These are phyloP conservation scores for Hygrophorus russula DNA, from an alignment of 768 basidiomycete species.

Conservation along the genomic window DNA sequence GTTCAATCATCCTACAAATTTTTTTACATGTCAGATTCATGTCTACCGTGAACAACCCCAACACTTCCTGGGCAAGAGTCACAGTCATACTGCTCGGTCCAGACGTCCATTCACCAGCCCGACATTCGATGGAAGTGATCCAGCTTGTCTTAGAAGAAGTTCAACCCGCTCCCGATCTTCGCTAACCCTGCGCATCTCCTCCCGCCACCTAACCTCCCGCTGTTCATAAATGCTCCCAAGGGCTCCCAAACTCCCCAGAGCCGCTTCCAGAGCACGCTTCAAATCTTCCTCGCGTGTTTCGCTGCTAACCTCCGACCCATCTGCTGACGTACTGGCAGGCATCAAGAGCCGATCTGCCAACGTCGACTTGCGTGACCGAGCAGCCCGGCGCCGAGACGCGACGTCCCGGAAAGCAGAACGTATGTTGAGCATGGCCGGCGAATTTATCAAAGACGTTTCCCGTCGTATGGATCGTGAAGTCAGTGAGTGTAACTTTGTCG, in stretches of 20 bases:
- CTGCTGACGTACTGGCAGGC: constrained; percentile 28
- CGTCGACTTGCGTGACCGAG: constrained; percentile 32
- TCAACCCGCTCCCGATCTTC: constrained; percentile 63
- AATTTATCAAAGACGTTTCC: constrained; percentile 31
- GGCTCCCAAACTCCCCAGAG: constrained; percentile 52
- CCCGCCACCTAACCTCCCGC: constrained; percentile 56
- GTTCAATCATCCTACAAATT: background rate
- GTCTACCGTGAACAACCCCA: background rate
- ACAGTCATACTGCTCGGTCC: constrained; percentile 6
- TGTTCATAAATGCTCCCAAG: constrained; percentile 58
- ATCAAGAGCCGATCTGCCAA: constrained; percentile 39
- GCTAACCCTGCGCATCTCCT: constrained; percentile 54
- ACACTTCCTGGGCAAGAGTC: background rate
- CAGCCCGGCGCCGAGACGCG: constrained; percentile 39
- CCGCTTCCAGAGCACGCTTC: constrained; percentile 54
- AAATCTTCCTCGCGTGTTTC: constrained; percentile 53
- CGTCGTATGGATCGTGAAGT: constrained; percentile 63
- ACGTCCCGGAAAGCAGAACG: constrained; percentile 49
- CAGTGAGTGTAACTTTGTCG: constrained; percentile 50
- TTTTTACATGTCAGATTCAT: too few relatives aligned
- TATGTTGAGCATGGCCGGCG: constrained; percentile 39
- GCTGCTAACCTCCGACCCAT: constrained; percentile 44
- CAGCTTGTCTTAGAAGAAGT: constrained; percentile 50
- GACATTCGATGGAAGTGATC: constrained; percentile 21
- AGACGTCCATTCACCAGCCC: constrained; percentile 5